phyloP scores from a whole-genome alignment of 257 asterid species.

The Apocynum venetum region DNA sequence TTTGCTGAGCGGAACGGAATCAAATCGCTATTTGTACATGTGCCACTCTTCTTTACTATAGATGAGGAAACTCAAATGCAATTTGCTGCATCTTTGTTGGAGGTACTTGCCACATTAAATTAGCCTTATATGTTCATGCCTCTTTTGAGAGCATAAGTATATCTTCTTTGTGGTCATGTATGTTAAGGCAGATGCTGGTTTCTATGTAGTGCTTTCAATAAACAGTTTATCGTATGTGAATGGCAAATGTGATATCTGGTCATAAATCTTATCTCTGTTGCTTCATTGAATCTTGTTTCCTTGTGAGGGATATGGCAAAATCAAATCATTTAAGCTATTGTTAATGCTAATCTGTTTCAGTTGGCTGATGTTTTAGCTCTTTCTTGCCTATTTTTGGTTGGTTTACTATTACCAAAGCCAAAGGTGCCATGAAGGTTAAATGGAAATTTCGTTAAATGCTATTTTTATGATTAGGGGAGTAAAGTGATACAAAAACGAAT shows the following conservation, averaged over 20 bases:
- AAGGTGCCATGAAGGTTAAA: too few species aligned
- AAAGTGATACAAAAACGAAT: too few species aligned
- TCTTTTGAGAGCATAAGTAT: not conserved
- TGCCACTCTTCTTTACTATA: conserved; percentile 85
- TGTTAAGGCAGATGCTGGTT: not conserved
- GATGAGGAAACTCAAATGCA: conserved; percentile 97
- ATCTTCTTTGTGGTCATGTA: not conserved
- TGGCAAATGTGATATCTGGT: conserved; percentile 9
- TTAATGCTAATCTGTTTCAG: not conserved
- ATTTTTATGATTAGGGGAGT: too few species aligned
- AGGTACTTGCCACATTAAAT: conserved; percentile 59
- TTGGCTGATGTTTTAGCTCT: not conserved
- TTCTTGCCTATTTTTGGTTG: not conserved
- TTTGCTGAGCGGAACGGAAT: conserved; percentile 84
- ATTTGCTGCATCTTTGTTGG: conserved; percentile 78
- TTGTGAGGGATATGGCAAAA: not conserved
- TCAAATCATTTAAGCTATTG: not conserved
- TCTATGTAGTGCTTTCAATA: conserved; percentile 13
- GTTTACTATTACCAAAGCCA: not conserved
- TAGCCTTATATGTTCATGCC: conserved; percentile 16
- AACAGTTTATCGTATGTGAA: conserved; percentile 14
- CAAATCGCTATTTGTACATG: conserved; percentile 80
- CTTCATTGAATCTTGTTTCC: not conserved
- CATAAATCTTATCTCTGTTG: not conserved
- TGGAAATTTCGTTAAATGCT: too few species aligned